A percentile compares a stretch with the other conserved stretches of the same genome.
phyloP scores from a whole-genome alignment of 2,329 filamentous ascomycete species.

The Fusarium avenaceum region DNA sequence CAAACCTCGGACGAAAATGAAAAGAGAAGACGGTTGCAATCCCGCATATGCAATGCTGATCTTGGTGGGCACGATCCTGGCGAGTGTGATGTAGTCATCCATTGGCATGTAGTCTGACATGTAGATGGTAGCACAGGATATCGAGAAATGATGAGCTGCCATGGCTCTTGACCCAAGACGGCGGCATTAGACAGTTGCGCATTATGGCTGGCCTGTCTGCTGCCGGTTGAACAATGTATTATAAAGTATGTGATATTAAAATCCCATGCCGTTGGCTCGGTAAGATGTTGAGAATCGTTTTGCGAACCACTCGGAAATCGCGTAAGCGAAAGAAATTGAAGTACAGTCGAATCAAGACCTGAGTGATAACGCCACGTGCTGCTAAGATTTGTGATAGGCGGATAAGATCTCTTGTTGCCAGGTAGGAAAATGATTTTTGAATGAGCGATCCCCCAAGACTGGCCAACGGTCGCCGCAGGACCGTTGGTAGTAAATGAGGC shows the following conservation, averaged over 20 bases:
- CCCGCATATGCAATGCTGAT: slow-evolving; percentile 36
- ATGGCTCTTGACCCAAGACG: slow-evolving; percentile 1
- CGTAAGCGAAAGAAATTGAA: slow-evolving; percentile 5
- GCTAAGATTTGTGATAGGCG: slow-evolving; percentile 33
- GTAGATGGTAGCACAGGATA: neutral
- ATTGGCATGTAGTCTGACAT: slow-evolving; percentile 14
- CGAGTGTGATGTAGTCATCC: slow-evolving; percentile 21
- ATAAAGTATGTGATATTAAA: neutral
- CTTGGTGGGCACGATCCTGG: slow-evolving; percentile 26
- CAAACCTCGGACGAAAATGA: slow-evolving; percentile 16
- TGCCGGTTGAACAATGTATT: slow-evolving; percentile 5
- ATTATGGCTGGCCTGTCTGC: neutral
- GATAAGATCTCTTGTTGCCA: slow-evolving; percentile 12
- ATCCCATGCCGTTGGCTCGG: neutral
- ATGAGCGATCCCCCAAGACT: slow-evolving; percentile 17
- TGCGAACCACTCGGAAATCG: slow-evolving; percentile 3
- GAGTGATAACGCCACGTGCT: slow-evolving; percentile 32
- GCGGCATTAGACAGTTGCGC: neutral
- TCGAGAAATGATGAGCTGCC: neutral
- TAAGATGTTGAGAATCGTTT: slow-evolving; percentile 3
- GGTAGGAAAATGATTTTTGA: slow-evolving; percentile 27
- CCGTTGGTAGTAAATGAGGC: slow-evolving; percentile 18
- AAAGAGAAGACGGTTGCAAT: slow-evolving; percentile 16
- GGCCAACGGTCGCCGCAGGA: slow-evolving; percentile 20
- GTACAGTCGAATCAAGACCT: slow-evolving; percentile 1